phyloP scores from a whole-genome alignment of 73 alveolate genomes.

The Symbiodinium natans region DNA sequence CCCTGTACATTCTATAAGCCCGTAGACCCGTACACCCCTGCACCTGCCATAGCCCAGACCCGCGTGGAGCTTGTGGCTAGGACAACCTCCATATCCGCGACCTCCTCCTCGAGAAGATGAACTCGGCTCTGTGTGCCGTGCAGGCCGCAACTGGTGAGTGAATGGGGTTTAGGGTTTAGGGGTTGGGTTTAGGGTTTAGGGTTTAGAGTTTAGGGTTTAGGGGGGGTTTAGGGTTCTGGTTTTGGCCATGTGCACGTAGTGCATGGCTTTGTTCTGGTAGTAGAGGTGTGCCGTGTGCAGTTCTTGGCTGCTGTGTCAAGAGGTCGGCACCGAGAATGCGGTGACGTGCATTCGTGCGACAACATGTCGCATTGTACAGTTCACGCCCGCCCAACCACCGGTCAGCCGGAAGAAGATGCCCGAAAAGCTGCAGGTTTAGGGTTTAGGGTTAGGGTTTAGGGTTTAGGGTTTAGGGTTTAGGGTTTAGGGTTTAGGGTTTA shows the following conservation, averaged over 20 bases:
- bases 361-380: not conserved
- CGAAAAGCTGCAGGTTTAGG: not conserved
- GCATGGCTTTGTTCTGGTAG: no score
- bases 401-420: not conserved
- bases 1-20: no score
- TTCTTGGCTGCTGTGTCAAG: not conserved
- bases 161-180: not conserved
- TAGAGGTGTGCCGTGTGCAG: not conserved
- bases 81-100: constrained; percentile 67
- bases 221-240: no score
- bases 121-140: constrained; percentile 39
- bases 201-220: no score
- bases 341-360: not conserved
- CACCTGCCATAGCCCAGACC: no score
- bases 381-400: not conserved
- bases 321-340: not conserved
- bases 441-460: no score
- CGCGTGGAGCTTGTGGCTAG: no score
- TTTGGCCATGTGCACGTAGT: not conserved
- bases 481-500: no score
- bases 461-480: no score
- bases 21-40: no score
- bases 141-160: not conserved
- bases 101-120: constrained; percentile 70
- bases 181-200: no score